These are phyloP conservation scores for Phytopythium oedochilum DNA, from an alignment of 352 stramenopile genomes.

Conservation along the genomic window DNA sequence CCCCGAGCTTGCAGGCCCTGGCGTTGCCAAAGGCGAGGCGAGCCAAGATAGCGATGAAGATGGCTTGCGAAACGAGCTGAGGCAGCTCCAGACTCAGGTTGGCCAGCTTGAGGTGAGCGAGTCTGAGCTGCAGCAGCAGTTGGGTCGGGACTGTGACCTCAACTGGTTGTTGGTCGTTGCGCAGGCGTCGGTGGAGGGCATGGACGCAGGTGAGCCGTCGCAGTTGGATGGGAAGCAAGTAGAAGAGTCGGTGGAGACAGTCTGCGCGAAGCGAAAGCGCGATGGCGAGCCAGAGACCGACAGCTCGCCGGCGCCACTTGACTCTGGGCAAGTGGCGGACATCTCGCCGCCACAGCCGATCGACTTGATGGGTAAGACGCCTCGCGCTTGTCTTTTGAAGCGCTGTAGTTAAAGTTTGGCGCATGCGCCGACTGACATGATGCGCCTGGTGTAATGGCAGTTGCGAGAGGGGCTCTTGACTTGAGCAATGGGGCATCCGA, in stretches of 20 bases:
- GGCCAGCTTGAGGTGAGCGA: background rate
- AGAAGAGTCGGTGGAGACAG: background rate
- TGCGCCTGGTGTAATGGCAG: conserved; percentile 7
- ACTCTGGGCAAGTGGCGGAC: background rate
- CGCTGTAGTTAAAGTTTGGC: too few relatives aligned
- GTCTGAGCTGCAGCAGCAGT: too few relatives aligned
- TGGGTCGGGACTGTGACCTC: background rate
- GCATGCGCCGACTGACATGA: background rate
- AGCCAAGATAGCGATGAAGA: too few relatives aligned
- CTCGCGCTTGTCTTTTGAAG: background rate
- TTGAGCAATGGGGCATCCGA: conserved; percentile 6
- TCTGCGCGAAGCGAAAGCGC: background rate
- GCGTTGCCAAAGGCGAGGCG: background rate
- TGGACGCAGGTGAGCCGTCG: too few relatives aligned
- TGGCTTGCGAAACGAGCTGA: background rate
- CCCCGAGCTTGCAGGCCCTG: background rate
- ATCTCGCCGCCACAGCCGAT: background rate
- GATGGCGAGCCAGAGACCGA: background rate
- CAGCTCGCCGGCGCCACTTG: background rate
- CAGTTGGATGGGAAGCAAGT: background rate
- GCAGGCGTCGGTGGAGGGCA: background rate
- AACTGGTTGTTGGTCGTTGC: background rate
- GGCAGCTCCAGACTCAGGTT: background rate
- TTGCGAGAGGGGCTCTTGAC: conserved; percentile 18
- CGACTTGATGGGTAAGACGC: background rate